Percentiles rank a stretch among this genome's conserved stretches.
phyloP scores from a whole-genome alignment of 805 yeast species.

The Cyberlindnera euphorbiae region DNA sequence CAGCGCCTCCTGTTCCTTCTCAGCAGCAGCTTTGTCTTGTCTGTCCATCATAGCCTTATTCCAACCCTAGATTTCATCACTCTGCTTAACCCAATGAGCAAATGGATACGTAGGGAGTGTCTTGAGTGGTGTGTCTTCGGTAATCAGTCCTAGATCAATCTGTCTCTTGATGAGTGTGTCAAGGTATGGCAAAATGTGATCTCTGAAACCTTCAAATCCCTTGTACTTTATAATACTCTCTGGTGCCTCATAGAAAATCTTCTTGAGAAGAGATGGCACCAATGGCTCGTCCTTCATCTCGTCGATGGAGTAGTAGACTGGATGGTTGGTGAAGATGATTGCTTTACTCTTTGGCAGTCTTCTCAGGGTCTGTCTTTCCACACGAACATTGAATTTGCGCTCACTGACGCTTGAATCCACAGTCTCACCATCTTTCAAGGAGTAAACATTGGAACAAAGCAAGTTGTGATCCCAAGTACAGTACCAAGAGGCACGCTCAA shows the following conservation, averaged over 20 bases:
- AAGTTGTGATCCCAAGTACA: slow-evolving; percentile 70
- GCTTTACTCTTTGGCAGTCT: slow-evolving; percentile 62
- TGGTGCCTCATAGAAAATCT: slow-evolving; percentile 62
- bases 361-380: slow-evolving; percentile 68
- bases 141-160: slow-evolving; percentile 48
- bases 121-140: slow-evolving; percentile 49
- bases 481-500: slow-evolving; percentile 74
- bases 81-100: slow-evolving; percentile 44
- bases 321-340: slow-evolving; percentile 71
- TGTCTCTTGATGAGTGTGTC: slow-evolving; percentile 56
- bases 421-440: slow-evolving; percentile 40
- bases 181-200: slow-evolving; percentile 54
- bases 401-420: slow-evolving; percentile 42
- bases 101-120: slow-evolving; percentile 61
- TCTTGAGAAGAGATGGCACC: slow-evolving; percentile 60
- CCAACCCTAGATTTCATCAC: slow-evolving; percentile 40
- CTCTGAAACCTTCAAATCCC: slow-evolving; percentile 52
- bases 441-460: slow-evolving; percentile 51
- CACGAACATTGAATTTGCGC: slow-evolving; percentile 58
- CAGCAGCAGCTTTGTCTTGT: slow-evolving; percentile 20
- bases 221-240: slow-evolving; percentile 61
- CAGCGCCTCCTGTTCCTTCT: slow-evolving; percentile 9
- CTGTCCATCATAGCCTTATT: slow-evolving; percentile 26
- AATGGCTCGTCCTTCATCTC: slow-evolving; percentile 80
- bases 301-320: slow-evolving; percentile 71